Evolutionary conservation across 768 basidiomycete species (phyloP).

Genomic region (Tephrocybe sp.): DNA sequence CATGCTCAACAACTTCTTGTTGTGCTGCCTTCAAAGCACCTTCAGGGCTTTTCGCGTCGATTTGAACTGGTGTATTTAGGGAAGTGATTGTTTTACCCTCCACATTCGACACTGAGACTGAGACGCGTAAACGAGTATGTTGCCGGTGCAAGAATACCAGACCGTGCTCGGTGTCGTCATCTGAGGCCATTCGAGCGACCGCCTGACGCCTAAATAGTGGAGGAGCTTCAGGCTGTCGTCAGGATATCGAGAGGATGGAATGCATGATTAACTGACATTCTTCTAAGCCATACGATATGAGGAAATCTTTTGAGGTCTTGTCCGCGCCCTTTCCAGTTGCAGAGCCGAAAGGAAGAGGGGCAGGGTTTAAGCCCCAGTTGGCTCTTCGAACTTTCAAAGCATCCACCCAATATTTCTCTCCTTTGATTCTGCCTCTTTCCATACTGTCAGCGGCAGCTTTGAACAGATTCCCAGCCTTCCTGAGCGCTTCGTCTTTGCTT

Average conservation of each 20-base stretch:
- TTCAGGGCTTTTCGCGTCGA: conserved; percentile 41
- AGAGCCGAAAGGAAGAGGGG: conserved; percentile 71
- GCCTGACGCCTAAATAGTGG: conserved; percentile 62
- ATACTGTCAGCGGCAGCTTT: conserved; percentile 67
- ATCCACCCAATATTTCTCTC: conserved; percentile 80
- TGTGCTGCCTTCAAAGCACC: conserved; percentile 56
- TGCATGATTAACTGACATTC: conserved; percentile 57
- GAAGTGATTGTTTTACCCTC: conserved; percentile 30
- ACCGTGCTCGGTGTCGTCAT: conserved; percentile 37
- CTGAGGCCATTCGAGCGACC: conserved; percentile 61
- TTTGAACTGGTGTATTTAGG: conserved; percentile 32
- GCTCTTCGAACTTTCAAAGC: conserved; percentile 72
- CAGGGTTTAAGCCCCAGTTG: conserved; percentile 81
- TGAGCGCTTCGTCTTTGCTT: conserved; percentile 75
- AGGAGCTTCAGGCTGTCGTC: conserved; percentile 45
- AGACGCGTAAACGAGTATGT: conserved; percentile 60
- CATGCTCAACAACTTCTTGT: conserved; percentile 73
- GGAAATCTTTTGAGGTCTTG: conserved; percentile 77
- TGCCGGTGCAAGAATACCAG: conserved; percentile 67
- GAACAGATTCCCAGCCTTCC: conserved; percentile 71
- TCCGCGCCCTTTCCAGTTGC: conserved; percentile 75
- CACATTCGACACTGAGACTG: conserved; percentile 35
- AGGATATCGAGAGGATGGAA: not conserved
- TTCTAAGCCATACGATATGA: conserved; percentile 78
- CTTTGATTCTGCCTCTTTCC: conserved; percentile 56